Percentiles rank a stretch among this genome's conserved stretches.
Conservation (phyloP, 352 stramenopile species). For the Phytopythium delawarense region DNA sequence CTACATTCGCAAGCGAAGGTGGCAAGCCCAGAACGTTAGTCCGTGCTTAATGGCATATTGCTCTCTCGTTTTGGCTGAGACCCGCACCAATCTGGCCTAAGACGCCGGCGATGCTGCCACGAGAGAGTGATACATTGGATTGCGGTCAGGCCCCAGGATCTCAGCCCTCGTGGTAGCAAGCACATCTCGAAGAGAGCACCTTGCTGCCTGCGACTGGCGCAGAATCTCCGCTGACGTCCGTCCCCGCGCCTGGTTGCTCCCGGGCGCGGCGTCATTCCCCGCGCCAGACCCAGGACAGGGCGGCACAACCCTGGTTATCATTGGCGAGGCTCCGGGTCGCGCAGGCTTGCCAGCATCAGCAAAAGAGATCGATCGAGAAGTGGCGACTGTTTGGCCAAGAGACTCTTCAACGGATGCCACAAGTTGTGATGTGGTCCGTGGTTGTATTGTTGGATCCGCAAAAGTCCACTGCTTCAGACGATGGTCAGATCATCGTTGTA, state of each 20-base stretch:
- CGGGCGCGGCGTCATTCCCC: not conserved
- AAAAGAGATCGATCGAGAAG: not conserved
- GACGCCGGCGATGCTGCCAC: slow-evolving; percentile 32
- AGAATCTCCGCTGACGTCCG: slow-evolving; percentile 1
- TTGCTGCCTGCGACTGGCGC: not conserved
- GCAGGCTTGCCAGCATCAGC: no score
- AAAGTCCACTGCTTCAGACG: slow-evolving; percentile 20
- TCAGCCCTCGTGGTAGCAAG: not conserved
- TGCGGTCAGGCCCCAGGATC: no score
- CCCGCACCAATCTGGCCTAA: slow-evolving; percentile 49
- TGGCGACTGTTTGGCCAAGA: not conserved
- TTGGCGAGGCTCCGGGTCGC: no score
- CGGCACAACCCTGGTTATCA: slow-evolving; percentile 1
- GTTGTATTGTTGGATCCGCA: not conserved
- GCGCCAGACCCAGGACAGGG: not conserved
- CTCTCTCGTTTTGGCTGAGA: not conserved
- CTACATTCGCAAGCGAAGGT: slow-evolving; percentile 12
- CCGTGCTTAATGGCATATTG: no score
- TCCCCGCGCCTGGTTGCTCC: not conserved
- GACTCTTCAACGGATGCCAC: not conserved
- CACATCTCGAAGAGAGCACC: not conserved
- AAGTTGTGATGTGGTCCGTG: not conserved
- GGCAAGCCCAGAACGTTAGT: not conserved
- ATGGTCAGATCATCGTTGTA: slow-evolving; percentile 93
- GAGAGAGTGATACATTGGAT: not conserved